Evolutionary conservation across 148 eudicot species (phyloP), one percentile per base, ranked within the genome.

Genomic region (Persicaria tinctoria): DNA sequence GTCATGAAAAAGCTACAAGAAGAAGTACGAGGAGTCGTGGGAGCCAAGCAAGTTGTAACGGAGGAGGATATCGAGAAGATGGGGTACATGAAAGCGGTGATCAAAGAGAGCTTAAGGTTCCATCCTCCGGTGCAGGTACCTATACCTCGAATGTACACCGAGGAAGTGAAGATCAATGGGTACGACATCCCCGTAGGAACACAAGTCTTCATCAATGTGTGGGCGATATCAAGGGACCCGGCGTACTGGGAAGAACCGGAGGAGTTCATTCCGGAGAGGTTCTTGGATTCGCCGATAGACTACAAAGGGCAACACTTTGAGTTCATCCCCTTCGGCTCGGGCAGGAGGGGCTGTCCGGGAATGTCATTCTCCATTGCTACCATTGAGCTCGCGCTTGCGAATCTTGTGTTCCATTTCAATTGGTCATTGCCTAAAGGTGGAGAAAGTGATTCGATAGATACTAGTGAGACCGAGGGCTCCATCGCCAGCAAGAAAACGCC

Each of bases 291-390:
- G 53, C 18, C 73, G 13, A 74, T 68, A 70, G 86, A 80, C 74
- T 83, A 46, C 41, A 76, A 46, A 76, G 86, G 83, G 45, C 81
- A 80, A 9, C 64, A 80, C 45, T 76, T 73, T 53, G 73, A 80
- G 73, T 68, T 80, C 12, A 73, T 83, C 55, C 86, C 83, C 6
- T 83, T 80, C 63, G 86, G 83, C 69, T 80, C 77, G 27, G 86
- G 86, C 10, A 75, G 86, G 62, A 80, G 86, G 57, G 69, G 70
- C 0, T 83, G 86, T 70, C 86, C 83, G 0, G 86, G 83, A 23
- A 83, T 76, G 17, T 51, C 73, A 38, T 83, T 83, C 47, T 81
- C 86, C 27, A 53, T 45, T 41, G 76, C 76, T 9, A 10, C 11
- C 13, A 17, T 56, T 46, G 74, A 83, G 78, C 78, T 83, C 20